Base-by-base conservation (phyloP, 1,284 basidiomycete genomes). In the Erythrobasidium hasegawianum region DNA sequence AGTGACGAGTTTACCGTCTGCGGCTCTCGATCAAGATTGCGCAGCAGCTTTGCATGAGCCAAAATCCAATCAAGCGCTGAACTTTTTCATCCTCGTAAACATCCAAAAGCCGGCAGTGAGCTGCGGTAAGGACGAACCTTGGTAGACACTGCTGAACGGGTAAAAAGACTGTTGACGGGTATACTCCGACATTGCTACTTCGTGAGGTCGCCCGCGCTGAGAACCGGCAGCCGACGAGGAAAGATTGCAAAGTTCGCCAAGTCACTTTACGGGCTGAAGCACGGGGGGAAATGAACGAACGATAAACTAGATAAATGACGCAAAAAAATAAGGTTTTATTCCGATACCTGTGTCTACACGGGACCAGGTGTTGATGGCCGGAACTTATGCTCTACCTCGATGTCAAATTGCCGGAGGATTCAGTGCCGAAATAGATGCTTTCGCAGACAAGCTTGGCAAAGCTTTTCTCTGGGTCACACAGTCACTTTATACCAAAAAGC, bases 401-500 rank as follows among this genome's bases (percentile, higher is more conserved):
- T 53, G 69, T 72, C 22, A 71, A 72, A 64, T 72, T 27, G 59
- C 60, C 9, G 68, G 61, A 0, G n/a, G n/a, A 1, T 13, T 41
- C 33, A 13, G 29, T 0, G 20, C 22, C 2, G 40, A 18, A 13
- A 58, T 66, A 14, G 29, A 55, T 14, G 20, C 20, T n/a, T 59
- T 72, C 45, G 59, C 67, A n/a, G n/a, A 10, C 8, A 26, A 64
- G 16, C 26, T 71, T 10, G n/a, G 33, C 8, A 43, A 26, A n/a
- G 13, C 50, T 13, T 70, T 57, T 62, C 71, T 20, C 62, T 73
- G 3, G 71, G 76, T 61, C 61, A 72, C 29, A 72, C 71, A 69
- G 76, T 79, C 3, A 78, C 77, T 75, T 33, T 70, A 20, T 69
- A 81, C 81, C 52, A 75, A 80, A 54, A 67, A 71, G 1, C 69